A percentile compares a stretch with the other conserved stretches of the same genome.
Evolutionary conservation across 23 red algal species (phyloP).

Genomic region (Gracilaria domingensis): DNA sequence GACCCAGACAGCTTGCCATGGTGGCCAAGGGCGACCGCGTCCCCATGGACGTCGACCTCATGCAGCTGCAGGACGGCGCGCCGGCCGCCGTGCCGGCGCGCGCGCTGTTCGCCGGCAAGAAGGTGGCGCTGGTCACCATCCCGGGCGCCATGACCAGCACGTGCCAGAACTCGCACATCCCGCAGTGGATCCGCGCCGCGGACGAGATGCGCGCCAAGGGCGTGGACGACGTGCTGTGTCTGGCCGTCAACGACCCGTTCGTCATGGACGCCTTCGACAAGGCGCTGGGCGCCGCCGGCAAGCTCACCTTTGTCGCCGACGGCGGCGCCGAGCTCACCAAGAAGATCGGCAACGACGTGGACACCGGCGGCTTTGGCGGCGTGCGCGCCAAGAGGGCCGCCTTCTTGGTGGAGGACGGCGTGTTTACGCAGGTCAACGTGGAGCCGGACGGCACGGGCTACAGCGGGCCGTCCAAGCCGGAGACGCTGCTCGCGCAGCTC

Average conservation of each 20-base stretch:
- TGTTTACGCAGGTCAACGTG: constrained; percentile 91
- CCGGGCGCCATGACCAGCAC: constrained; percentile 93
- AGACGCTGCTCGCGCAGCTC: constrained; percentile 66
- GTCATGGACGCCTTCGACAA: constrained; percentile 92
- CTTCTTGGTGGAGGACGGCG: constrained; percentile 86
- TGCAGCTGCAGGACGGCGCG: constrained; percentile 49
- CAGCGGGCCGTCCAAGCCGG: constrained; percentile 60
- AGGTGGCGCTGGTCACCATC: constrained; percentile 85
- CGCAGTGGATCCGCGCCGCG: constrained; percentile 69
- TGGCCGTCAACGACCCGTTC: constrained; percentile 96
- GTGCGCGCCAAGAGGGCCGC: constrained; percentile 67
- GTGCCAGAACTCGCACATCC: constrained; percentile 85
- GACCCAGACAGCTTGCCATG: no score
- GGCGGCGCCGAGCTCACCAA: constrained; percentile 85
- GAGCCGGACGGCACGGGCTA: constrained; percentile 69
- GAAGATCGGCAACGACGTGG: constrained; percentile 74
- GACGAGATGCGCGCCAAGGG: constrained; percentile 76
- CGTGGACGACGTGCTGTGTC: constrained; percentile 75
- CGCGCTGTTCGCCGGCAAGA: constrained; percentile 79
- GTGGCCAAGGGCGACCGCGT: constrained; percentile 66
- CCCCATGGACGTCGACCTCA: constrained; percentile 63
- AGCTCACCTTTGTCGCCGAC: constrained; percentile 86
- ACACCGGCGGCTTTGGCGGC: constrained; percentile 97
- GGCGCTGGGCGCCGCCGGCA: constrained; percentile 48
- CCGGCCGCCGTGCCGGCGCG: constrained; percentile 48